phyloP scores from a whole-genome alignment of 2,329 filamentous ascomycete genomes.

The Ilyonectria destructans region DNA sequence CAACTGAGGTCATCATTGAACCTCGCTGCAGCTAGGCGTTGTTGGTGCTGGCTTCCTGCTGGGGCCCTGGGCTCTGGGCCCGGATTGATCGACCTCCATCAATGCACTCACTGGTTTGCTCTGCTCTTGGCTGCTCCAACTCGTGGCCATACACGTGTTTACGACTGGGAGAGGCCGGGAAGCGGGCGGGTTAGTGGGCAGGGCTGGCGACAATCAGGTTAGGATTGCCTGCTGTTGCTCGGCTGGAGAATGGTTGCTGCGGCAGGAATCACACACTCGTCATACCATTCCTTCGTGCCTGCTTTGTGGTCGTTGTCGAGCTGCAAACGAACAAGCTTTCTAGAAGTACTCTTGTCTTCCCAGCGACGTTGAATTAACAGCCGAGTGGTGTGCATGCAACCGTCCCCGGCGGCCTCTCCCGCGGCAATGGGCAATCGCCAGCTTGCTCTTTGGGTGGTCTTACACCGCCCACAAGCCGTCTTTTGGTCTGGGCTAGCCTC shows the following conservation, averaged over 20 bases:
- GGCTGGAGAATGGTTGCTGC: slow-evolving; percentile 20
- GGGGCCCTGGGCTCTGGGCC: slow-evolving; percentile 2
- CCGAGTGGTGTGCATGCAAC: neutral
- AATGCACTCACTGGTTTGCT: neutral
- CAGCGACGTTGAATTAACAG: slow-evolving; percentile 4
- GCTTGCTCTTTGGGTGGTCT: neutral
- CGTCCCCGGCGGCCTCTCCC: slow-evolving; percentile 4
- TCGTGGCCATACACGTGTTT: slow-evolving; percentile 28
- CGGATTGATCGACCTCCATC: slow-evolving; percentile 4
- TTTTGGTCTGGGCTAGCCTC: neutral
- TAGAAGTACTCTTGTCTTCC: neutral
- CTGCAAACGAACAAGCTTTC: slow-evolving; percentile 15
- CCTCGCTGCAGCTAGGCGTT: slow-evolving; percentile 16
- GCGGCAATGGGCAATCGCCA: slow-evolving; percentile 1
- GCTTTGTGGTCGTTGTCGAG: slow-evolving; percentile 11
- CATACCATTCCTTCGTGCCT: slow-evolving; percentile 11
- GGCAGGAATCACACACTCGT: slow-evolving; percentile 22
- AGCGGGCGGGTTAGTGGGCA: neutral
- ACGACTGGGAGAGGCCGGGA: slow-evolving; percentile 8
- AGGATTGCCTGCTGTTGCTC: slow-evolving; percentile 12
- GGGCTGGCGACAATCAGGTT: slow-evolving; percentile 14
- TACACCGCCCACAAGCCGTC: neutral
- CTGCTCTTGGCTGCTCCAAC: slow-evolving; percentile 14
- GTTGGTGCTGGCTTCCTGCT: slow-evolving; percentile 9
- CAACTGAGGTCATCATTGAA: slow-evolving; percentile 45